A percentile compares a stretch with the other conserved stretches of the same genome.
These are phyloP conservation scores for Gossypium trilobum DNA, from an alignment of 441 rosid species.

Conservation along the genomic window DNA sequence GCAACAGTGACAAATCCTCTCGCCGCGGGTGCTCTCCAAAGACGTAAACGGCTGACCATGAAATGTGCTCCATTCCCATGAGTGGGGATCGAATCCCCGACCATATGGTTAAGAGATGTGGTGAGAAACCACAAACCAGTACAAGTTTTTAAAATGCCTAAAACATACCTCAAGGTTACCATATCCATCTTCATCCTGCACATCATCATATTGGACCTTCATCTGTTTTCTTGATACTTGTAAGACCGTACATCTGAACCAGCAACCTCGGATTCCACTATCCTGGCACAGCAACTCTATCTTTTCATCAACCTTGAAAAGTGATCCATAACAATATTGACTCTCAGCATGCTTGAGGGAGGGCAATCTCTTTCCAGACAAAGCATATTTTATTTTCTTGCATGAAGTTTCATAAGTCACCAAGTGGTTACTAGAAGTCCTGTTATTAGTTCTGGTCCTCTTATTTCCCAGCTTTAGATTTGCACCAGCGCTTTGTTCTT, in stretches of 20 bases:
- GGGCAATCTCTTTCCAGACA: conserved; percentile 39
- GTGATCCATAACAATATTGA: conserved; percentile 31
- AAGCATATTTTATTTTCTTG: conserved; percentile 40
- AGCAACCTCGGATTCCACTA: conserved; percentile 94
- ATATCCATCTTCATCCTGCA: conserved; percentile 68
- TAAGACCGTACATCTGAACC: conserved; percentile 86
- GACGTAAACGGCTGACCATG: too few relatives aligned
- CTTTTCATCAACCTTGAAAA: conserved; percentile 53
- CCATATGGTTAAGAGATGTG: too few relatives aligned
- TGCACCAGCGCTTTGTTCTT: conserved; percentile 41
- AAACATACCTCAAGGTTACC: conserved; percentile 77
- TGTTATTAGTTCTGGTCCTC: conserved; percentile 43
- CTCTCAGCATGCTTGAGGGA: conserved; percentile 41
- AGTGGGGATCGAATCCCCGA: too few relatives aligned
- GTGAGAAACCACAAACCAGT: not conserved
- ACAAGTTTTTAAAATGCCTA: conserved; percentile 8
- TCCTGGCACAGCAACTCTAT: conserved; percentile 85
- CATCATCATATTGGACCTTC: conserved; percentile 75
- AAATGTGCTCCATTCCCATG: too few relatives aligned
- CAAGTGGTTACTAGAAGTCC: conserved; percentile 21
- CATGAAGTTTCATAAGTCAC: conserved; percentile 31
- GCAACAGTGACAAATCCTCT: too few relatives aligned
- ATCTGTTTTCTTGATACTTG: conserved; percentile 52
- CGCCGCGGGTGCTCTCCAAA: too few relatives aligned
- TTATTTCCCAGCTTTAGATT: conserved; percentile 49